Evolutionary conservation across 2,329 filamentous ascomycete genomes (phyloP).

Genomic region (Colletotrichum shisoi): DNA sequence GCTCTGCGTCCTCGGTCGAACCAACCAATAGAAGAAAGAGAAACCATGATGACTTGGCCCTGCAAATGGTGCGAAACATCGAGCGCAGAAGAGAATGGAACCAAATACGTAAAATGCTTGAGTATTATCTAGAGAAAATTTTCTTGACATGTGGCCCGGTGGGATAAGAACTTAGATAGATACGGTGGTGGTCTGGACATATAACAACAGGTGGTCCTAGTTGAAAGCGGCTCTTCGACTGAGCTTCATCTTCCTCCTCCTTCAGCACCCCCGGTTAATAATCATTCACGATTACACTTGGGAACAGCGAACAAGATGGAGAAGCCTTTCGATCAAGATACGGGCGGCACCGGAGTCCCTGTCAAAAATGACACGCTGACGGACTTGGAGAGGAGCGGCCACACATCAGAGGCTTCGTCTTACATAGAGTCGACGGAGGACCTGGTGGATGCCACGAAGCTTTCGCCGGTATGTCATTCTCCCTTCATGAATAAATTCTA

Average conservation of each 20-base stretch:
- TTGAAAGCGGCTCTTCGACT: background rate
- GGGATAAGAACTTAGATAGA: background rate
- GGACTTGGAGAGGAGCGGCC: conserved; percentile 32
- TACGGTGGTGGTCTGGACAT: background rate
- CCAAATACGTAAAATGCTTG: background rate
- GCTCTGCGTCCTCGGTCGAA: background rate
- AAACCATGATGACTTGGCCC: background rate
- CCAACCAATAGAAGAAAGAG: background rate
- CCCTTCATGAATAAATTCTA: background rate
- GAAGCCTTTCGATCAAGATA: background rate
- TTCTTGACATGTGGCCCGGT: background rate
- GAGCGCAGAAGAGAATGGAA: background rate
- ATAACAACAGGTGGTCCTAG: background rate
- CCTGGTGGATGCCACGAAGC: conserved; percentile 45
- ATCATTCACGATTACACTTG: background rate
- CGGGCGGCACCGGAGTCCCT: too few species aligned
- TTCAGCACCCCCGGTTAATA: too few species aligned
- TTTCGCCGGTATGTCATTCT: conserved; percentile 43
- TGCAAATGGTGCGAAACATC: background rate
- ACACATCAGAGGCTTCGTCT: conserved; percentile 37
- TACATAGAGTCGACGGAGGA: background rate
- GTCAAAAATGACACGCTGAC: background rate
- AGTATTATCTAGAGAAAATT: background rate
- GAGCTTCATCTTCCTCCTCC: background rate
- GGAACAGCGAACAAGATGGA: background rate